Base-by-base conservation (phyloP, 2,329 filamentous ascomycete species). In the Cladosporium austrohemisphaericum region DNA sequence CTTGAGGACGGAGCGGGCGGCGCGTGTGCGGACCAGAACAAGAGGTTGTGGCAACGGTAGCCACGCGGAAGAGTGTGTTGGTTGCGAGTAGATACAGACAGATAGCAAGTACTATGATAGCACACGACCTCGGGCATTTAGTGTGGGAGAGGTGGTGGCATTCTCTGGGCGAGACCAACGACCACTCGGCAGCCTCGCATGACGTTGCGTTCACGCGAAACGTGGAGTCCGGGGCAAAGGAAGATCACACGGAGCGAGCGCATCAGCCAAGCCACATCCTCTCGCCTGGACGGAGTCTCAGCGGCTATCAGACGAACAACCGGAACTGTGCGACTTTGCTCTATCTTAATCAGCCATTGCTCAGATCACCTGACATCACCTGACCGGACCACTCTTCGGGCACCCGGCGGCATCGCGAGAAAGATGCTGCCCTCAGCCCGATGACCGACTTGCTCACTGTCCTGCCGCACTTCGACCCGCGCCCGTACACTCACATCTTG, bases 371-470 rank as follows among this genome's bases (percentile, higher is more conserved):
- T 22, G 33, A 37, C 38, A 41, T 19, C 25, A 38, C 36, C 36
- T 23, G 40, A 33, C 40, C 26, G 4, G 14, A 19, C 28, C 23
- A 10, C 19, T 25, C 22, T 11, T 32, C 29, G 19, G 25, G 25
- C 29, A 36, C 35, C 37, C 22, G 46, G 33, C 37, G 23, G 53
- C 51, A 54, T 52, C 51, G 50, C 49, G 48, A 52, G 50, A 54
- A 50, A 41, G 55, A 60, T 53, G 54, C 57, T 60, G 59, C 52
- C 56, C 49, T 40, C 31, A 29, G 52, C 68, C 72, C 41, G 47
- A 94, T 94, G 88, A 89, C 84, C 62, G 92, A 97, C 80, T 82
- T 97, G 64, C 79, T 85, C 64, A 79, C 81, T 65, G 81, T 94
- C 65, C 79, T 96, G 57, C 90, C 92, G 61, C 78, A 82, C 70